Conservation (phyloP, 106 monocot genomes). For the Narthecium ossifragum region DNA sequence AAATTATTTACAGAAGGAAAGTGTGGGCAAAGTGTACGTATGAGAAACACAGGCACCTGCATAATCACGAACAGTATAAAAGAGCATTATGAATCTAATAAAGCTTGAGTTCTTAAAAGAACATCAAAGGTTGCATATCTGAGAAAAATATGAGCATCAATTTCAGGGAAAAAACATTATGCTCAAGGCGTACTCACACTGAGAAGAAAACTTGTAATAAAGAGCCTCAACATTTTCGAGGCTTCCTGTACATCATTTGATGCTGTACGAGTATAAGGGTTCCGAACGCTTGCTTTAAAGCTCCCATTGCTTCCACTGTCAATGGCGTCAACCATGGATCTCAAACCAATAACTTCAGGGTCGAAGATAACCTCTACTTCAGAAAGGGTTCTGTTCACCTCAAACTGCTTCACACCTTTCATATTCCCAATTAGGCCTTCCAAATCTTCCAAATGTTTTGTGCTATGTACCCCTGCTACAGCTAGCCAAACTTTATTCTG, state of each 20-base stretch:
- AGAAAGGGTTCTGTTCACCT: constrained; percentile 25
- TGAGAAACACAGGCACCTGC: constrained; percentile 85
- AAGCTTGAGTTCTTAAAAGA: no score
- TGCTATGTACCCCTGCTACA: constrained; percentile 38
- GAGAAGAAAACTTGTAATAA: constrained; percentile 66
- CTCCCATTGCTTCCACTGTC: constrained; percentile 49
- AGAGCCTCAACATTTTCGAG: constrained; percentile 79
- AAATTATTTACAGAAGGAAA: constrained; percentile 40
- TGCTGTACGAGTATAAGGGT: constrained; percentile 37
- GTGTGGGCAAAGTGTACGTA: constrained; percentile 45
- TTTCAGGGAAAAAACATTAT: no score
- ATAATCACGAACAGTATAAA: constrained; percentile 1
- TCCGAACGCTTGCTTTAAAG: constrained; percentile 51
- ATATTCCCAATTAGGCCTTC: constrained; percentile 50
- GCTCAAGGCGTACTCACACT: constrained; percentile 59
- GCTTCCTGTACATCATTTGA: constrained; percentile 65
- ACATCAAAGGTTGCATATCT: no score
- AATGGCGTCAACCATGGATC: constrained; percentile 68
- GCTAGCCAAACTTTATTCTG: constrained; percentile 60
- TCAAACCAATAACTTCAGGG: constrained; percentile 72
- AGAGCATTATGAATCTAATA: not conserved
- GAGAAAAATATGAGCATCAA: no score
- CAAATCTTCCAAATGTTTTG: constrained; percentile 48
- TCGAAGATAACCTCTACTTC: constrained; percentile 84
- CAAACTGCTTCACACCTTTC: constrained; percentile 61